Evolutionary conservation across 1,284 basidiomycete species (phyloP).

Genomic region (Pseudozyma tsukubaensis): DNA sequence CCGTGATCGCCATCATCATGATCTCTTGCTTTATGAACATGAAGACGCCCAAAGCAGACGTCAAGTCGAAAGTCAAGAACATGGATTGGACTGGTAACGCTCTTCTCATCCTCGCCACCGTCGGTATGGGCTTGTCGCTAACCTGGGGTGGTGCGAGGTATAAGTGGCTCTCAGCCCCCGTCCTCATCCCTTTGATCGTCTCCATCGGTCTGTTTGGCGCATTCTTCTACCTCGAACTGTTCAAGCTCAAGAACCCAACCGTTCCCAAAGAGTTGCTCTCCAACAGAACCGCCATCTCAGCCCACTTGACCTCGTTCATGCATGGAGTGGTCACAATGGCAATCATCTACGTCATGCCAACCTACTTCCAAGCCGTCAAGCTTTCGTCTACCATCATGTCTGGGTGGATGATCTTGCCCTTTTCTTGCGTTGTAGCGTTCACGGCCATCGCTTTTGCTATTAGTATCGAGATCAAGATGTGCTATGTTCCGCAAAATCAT

Average conservation of each 20-base stretch:
- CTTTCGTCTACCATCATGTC: constrained; percentile 33
- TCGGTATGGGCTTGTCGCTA: constrained; percentile 28
- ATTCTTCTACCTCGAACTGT: constrained; percentile 41
- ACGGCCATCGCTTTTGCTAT: constrained; percentile 36
- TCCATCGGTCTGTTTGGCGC: constrained; percentile 21
- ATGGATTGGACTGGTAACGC: constrained; percentile 50
- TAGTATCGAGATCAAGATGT: constrained; percentile 28
- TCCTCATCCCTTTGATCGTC: constrained; percentile 32
- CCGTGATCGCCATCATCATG: constrained; percentile 35
- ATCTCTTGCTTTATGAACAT: constrained; percentile 48
- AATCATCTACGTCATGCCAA: constrained; percentile 47
- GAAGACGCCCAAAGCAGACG: constrained; percentile 31
- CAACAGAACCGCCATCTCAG: constrained; percentile 28
- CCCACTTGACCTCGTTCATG: constrained; percentile 26
- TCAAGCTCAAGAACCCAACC: constrained; percentile 26
- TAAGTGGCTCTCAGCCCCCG: constrained; percentile 19
- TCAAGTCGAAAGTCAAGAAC: constrained; percentile 24
- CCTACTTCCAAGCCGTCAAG: constrained; percentile 45
- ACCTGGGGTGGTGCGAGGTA: constrained; percentile 49
- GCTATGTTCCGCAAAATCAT: constrained; percentile 45
- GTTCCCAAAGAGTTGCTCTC: constrained; percentile 25
- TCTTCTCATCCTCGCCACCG: constrained; percentile 23
- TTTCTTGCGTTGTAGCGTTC: constrained; percentile 39
- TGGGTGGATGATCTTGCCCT: constrained; percentile 41
- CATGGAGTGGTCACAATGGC: constrained; percentile 46